phyloP scores from a whole-genome alignment of 495 filamentous ascomycete genomes.

The Xylaria longipes region DNA sequence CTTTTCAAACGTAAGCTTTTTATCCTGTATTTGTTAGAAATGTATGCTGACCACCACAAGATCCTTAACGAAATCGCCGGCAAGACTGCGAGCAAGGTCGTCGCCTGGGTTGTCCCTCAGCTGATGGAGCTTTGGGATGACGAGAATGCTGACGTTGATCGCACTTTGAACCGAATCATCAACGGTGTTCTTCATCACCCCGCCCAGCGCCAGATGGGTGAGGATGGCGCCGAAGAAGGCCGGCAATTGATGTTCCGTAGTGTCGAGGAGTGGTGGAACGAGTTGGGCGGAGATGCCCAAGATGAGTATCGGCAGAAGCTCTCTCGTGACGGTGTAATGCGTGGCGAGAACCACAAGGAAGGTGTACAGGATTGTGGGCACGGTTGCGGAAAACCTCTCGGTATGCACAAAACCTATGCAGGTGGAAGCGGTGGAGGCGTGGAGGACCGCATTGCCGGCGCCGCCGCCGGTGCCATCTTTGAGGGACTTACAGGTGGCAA shows the following conservation, averaged over 20 bases:
- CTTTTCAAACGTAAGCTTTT: constrained; percentile 67
- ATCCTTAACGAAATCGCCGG: constrained; percentile 89
- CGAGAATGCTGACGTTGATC: constrained; percentile 67
- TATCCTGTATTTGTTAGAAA: constrained; percentile 19
- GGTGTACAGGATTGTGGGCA: constrained; percentile 85
- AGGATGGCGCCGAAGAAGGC: constrained; percentile 75
- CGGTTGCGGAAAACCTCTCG: constrained; percentile 71
- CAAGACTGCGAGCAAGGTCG: constrained; percentile 74
- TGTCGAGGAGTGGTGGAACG: constrained; percentile 80
- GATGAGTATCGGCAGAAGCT: constrained; percentile 72
- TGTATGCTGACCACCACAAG: constrained; percentile 44
- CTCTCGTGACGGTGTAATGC: constrained; percentile 74
- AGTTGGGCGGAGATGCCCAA: constrained; percentile 64
- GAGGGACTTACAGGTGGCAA: constrained; percentile 51
- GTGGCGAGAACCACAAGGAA: constrained; percentile 82
- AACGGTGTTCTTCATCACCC: constrained; percentile 88
- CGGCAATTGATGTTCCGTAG: constrained; percentile 77
- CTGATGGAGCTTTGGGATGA: constrained; percentile 87
- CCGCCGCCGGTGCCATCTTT: constrained; percentile 54
- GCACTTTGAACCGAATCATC: constrained; percentile 74
- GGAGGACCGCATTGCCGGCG: constrained; percentile 53
- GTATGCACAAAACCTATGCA: constrained; percentile 53
- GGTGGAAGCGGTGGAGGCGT: constrained; percentile 42
- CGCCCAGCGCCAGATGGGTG: constrained; percentile 69
- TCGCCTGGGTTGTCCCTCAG: constrained; percentile 85